phyloP scores from a whole-genome alignment of 2,329 filamentous ascomycete species.

The Alternaria tenuissima region DNA sequence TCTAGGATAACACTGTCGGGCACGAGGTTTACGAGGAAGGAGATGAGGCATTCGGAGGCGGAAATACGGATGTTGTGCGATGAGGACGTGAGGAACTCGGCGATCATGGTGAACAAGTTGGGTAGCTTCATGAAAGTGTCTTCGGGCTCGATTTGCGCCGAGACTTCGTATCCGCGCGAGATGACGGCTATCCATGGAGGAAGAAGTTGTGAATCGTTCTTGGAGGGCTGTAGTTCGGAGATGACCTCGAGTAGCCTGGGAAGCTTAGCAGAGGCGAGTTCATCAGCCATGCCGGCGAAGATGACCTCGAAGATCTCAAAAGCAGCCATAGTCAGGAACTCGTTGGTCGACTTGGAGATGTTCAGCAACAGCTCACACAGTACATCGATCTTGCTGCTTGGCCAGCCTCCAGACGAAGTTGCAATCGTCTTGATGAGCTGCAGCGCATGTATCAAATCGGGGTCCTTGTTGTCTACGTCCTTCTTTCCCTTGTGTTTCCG shows the following conservation, averaged over 20 bases:
- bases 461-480: slow-evolving; percentile 71
- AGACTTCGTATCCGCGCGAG: slow-evolving; percentile 92
- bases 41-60: slow-evolving; percentile 92
- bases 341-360: slow-evolving; percentile 89
- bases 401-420: slow-evolving; percentile 89
- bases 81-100: slow-evolving; percentile 82
- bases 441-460: slow-evolving; percentile 86
- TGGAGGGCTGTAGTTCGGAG: slow-evolving; percentile 85
- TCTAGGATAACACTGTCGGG: slow-evolving; percentile 84
- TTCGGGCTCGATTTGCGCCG: slow-evolving; percentile 84
- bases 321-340: slow-evolving; percentile 94
- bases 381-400: slow-evolving; percentile 91
- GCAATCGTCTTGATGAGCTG: slow-evolving; percentile 93
- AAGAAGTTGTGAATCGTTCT: slow-evolving; percentile 92
- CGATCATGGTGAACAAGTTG: slow-evolving; percentile 80
- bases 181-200: slow-evolving; percentile 97
- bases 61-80: slow-evolving; percentile 95
- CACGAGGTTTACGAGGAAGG: slow-evolving; percentile 89
- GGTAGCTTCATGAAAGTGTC: slow-evolving; percentile 93
- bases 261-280: slow-evolving; percentile 87
- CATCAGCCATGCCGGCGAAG: slow-evolving; percentile 88
- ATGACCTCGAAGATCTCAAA: slow-evolving; percentile 99
- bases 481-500: slow-evolving; percentile 65
- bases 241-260: slow-evolving; percentile 91
- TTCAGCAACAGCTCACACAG: slow-evolving; percentile 88